Evolutionary conservation across 441 rosid genomes (phyloP).

Genomic region (Jatropha podagrica): DNA sequence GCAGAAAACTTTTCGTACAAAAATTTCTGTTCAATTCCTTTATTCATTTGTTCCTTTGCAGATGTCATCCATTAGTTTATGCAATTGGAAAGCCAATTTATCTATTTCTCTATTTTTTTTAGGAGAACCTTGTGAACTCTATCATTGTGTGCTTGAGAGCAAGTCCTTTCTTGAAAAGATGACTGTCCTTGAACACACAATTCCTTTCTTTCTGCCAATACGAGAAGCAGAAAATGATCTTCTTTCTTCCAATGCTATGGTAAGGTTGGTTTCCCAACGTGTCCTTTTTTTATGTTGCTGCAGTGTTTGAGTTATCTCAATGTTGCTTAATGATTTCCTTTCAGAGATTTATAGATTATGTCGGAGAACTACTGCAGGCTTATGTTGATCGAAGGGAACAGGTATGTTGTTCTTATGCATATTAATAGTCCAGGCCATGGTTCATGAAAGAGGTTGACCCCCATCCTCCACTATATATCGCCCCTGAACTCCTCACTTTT

Average conservation of each 20-base stretch:
- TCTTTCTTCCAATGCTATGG: constrained; percentile 91
- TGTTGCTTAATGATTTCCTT: constrained; percentile 26
- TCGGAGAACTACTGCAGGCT: constrained; percentile 91
- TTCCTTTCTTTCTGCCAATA: constrained; percentile 92
- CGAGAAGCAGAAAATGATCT: constrained; percentile 89
- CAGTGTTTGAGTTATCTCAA: constrained; percentile 14
- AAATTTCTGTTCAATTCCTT: neutral
- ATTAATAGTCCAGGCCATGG: neutral
- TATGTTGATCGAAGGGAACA: constrained; percentile 94
- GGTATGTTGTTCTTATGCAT: constrained; percentile 40
- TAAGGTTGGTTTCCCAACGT: constrained; percentile 38
- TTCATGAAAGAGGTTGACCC: too few relatives aligned
- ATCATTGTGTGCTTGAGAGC: constrained; percentile 92
- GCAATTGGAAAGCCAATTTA: constrained; percentile 19
- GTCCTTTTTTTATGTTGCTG: constrained; percentile 14
- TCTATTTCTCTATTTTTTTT: constrained; percentile 21
- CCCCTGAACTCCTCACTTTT: too few relatives aligned
- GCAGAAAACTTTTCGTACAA: neutral
- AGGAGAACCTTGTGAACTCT: constrained; percentile 89
- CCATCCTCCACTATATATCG: too few relatives aligned
- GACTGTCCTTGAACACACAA: constrained; percentile 88
- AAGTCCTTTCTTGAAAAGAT: constrained; percentile 94
- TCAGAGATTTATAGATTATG: constrained; percentile 86
- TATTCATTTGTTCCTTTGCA: constrained; percentile 8
- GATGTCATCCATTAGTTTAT: constrained; percentile 6